Evolutionary conservation across 148 eudicot species (phyloP).

Genomic region (Rheum nobile): DNA sequence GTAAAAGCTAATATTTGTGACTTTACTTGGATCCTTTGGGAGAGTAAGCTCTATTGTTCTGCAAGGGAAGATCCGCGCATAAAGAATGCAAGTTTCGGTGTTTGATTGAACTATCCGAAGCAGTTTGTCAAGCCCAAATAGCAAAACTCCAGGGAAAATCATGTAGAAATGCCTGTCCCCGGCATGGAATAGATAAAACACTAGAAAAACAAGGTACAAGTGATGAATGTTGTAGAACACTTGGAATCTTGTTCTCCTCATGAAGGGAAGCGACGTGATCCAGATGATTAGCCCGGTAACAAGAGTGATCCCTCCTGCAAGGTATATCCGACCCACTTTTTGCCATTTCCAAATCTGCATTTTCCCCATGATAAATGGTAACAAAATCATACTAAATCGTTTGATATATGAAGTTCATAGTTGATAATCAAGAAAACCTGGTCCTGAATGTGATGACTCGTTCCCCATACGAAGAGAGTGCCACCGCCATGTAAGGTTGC

Average conservation of each 20-base stretch:
- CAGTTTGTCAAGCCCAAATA: slow-evolving; percentile 60
- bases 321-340: slow-evolving; percentile 58
- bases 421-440: slow-evolving; percentile 22
- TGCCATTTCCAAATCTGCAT: slow-evolving; percentile 86
- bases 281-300: slow-evolving; percentile 51
- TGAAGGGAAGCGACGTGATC: slow-evolving; percentile 70
- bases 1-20: background rate
- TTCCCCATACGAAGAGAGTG: slow-evolving; percentile 70
- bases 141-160: slow-evolving; percentile 66
- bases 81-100: slow-evolving; percentile 47
- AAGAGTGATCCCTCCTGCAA: slow-evolving; percentile 73
- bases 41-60: slow-evolving; percentile 54
- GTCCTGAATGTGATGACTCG: slow-evolving; percentile 24
- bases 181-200: slow-evolving; percentile 72
- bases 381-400: background rate
- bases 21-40: slow-evolving; percentile 67
- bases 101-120: slow-evolving; percentile 54
- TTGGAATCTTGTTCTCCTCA: slow-evolving; percentile 61
- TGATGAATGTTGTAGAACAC: slow-evolving; percentile 78
- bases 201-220: slow-evolving; percentile 47
- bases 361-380: background rate
- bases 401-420: background rate
- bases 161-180: slow-evolving; percentile 75
- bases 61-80: slow-evolving; percentile 62
- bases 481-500: slow-evolving; percentile 72